Evolutionary conservation across 495 filamentous ascomycete genomes (phyloP).

Genomic region (Poronia punctata): DNA sequence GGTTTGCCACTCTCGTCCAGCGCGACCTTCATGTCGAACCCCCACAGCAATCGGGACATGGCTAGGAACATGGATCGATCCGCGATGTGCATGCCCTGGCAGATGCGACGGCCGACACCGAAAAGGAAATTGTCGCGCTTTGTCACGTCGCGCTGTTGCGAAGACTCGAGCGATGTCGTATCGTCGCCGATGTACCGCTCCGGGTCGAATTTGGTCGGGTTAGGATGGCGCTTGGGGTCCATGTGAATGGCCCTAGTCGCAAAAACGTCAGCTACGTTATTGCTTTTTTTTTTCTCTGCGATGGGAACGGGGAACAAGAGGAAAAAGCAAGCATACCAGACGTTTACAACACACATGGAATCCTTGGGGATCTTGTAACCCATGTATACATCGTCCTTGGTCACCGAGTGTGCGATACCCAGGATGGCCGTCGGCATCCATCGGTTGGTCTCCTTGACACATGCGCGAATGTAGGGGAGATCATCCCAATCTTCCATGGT

Average conservation of each 20-base stretch:
- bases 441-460: constrained; percentile 48
- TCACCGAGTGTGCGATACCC: constrained; percentile 46
- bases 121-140: constrained; percentile 36
- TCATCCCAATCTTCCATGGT: constrained; percentile 40
- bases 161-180: constrained; percentile 18
- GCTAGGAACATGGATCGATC: constrained; percentile 43
- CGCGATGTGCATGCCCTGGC: constrained; percentile 49
- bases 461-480: constrained; percentile 42
- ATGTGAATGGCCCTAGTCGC: constrained; percentile 32
- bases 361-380: constrained; percentile 34
- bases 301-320: not conserved
- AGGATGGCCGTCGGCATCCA: constrained; percentile 49
- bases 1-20: constrained; percentile 15
- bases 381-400: constrained; percentile 38
- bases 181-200: constrained; percentile 33
- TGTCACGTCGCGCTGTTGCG: constrained; percentile 32
- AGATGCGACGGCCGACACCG: constrained; percentile 51
- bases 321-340: constrained; percentile 20
- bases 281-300: no score
- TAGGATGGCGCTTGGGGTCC: constrained; percentile 32
- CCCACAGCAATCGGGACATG: constrained; percentile 42
- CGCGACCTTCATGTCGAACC: constrained; percentile 33
- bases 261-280: not conserved
- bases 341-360: constrained; percentile 26
- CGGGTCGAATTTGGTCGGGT: constrained; percentile 42